phyloP scores from a whole-genome alignment of 805 yeast genomes.

The Candida railenensis region DNA sequence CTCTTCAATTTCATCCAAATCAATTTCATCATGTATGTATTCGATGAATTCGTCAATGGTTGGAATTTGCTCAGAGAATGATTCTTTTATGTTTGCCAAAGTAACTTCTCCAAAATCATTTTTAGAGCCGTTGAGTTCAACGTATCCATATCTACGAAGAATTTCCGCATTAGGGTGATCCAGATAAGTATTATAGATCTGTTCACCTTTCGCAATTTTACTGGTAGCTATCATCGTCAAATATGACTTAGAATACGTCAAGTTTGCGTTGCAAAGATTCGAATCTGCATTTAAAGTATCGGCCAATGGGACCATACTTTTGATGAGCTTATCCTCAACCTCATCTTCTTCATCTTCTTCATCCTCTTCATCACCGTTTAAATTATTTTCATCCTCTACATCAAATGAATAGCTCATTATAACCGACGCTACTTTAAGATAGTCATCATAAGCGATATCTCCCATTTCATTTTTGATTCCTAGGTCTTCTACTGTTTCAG shows the following conservation, averaged over 20 bases:
- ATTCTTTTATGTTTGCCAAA: conserved; percentile 37
- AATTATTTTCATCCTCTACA: conserved; percentile 49
- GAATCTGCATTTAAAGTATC: conserved; percentile 90
- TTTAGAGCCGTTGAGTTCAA: conserved; percentile 68
- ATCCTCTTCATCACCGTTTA: conserved; percentile 24
- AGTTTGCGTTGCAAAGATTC: conserved; percentile 67
- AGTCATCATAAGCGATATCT: conserved; percentile 49
- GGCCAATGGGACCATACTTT: conserved; percentile 92
- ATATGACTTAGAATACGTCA: conserved; percentile 48
- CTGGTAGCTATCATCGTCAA: conserved; percentile 73
- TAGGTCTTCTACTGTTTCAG: neutral
- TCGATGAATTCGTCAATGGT: conserved; percentile 37
- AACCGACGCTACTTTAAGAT: conserved; percentile 70
- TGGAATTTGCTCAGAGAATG: conserved; percentile 27
- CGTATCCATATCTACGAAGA: conserved; percentile 87
- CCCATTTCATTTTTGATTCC: conserved; percentile 18
- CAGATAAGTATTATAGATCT: conserved; percentile 85
- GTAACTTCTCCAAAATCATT: conserved; percentile 81
- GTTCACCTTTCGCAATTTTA: conserved; percentile 62
- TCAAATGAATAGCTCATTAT: conserved; percentile 93
- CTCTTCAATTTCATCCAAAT: conserved; percentile 36
- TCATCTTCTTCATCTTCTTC: conserved; percentile 18
- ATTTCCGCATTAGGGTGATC: conserved; percentile 91
- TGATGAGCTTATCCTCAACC: conserved; percentile 42
- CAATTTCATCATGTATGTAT: conserved; percentile 14